These are phyloP conservation scores for Uronychia binucleata DNA, from an alignment of 73 alveolate species.

Conservation along the genomic window DNA sequence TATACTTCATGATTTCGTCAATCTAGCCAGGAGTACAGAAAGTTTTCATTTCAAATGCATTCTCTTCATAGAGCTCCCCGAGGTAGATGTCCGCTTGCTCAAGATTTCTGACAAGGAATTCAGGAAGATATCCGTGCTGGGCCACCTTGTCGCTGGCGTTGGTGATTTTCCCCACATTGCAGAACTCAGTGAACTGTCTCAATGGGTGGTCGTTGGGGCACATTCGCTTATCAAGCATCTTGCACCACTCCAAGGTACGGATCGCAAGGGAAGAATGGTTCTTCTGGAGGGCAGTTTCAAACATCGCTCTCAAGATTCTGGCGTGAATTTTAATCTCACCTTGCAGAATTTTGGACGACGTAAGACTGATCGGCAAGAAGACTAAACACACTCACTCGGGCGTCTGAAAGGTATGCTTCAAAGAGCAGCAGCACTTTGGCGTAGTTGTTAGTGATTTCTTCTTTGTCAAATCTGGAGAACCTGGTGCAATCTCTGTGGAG, in stretches of 20 bases:
- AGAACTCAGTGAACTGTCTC: conserved; percentile 83
- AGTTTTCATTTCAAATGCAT: conserved; percentile 43
- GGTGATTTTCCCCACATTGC: conserved; percentile 77
- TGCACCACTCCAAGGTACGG: conserved; percentile 80
- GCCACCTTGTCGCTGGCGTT: conserved; percentile 66
- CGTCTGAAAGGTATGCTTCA: conserved; percentile 80
- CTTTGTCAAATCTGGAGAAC: conserved; percentile 60
- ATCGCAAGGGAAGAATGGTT: conserved; percentile 84
- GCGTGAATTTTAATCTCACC: too few species aligned
- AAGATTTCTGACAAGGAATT: conserved; percentile 73
- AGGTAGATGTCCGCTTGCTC: conserved; percentile 70
- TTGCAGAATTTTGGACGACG: conserved; percentile 93
- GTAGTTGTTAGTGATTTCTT: conserved; percentile 68
- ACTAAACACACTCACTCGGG: conserved; percentile 77
- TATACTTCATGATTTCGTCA: conserved; percentile 79
- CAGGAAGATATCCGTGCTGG: conserved; percentile 80
- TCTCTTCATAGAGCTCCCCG: conserved; percentile 71
- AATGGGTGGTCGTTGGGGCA: conserved; percentile 87
- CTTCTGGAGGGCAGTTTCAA: conserved; percentile 94
- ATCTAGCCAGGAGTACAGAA: conserved; percentile 29
- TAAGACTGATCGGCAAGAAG: conserved; percentile 93
- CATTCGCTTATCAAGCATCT: conserved; percentile 90
- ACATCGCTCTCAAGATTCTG: conserved; percentile 97
- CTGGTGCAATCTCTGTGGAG: conserved; percentile 61
- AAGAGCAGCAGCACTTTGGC: conserved; percentile 93